Evolutionary conservation across 306 rosid species (phyloP).

Genomic region (Cicer cuneatum): DNA sequence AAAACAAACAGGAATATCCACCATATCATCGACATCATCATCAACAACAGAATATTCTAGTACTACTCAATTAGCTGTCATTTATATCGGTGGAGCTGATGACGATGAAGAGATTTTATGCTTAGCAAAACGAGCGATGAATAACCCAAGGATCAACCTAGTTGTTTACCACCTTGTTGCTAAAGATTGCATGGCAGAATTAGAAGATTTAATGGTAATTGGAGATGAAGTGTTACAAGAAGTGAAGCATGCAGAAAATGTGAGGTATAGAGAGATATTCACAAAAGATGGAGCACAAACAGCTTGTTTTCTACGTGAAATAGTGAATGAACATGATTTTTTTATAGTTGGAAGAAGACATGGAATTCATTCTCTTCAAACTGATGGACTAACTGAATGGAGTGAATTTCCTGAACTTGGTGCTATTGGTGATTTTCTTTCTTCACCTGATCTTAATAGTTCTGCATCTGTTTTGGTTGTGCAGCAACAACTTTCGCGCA

Average conservation of each 20-base stretch:
- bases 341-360: slow-evolving; percentile 68
- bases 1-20: background rate
- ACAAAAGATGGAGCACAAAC: slow-evolving; percentile 43
- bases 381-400: slow-evolving; percentile 63
- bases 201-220: slow-evolving; percentile 36
- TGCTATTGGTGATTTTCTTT: slow-evolving; percentile 66
- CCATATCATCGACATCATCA: background rate
- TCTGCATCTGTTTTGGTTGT: slow-evolving; percentile 64
- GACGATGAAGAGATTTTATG: slow-evolving; percentile 66
- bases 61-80: slow-evolving; percentile 36
- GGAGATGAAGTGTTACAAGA: slow-evolving; percentile 42
- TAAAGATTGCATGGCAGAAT: background rate
- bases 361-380: slow-evolving; percentile 42
- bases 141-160: slow-evolving; percentile 25
- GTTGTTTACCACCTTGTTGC: slow-evolving; percentile 49
- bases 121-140: slow-evolving; percentile 50
- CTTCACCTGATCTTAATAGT: slow-evolving; percentile 54
- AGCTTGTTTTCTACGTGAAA: slow-evolving; percentile 34
- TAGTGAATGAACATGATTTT: slow-evolving; percentile 54
- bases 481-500: slow-evolving; percentile 42
- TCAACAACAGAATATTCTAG: background rate
- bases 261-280: slow-evolving; percentile 26
- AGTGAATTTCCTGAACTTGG: slow-evolving; percentile 75
- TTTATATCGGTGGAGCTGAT: slow-evolving; percentile 56
- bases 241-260: slow-evolving; percentile 14